Percentiles rank a stretch among this genome's conserved stretches.
phyloP scores from a whole-genome alignment of 257 asterid species.

The Fraxinus cuspidata region DNA sequence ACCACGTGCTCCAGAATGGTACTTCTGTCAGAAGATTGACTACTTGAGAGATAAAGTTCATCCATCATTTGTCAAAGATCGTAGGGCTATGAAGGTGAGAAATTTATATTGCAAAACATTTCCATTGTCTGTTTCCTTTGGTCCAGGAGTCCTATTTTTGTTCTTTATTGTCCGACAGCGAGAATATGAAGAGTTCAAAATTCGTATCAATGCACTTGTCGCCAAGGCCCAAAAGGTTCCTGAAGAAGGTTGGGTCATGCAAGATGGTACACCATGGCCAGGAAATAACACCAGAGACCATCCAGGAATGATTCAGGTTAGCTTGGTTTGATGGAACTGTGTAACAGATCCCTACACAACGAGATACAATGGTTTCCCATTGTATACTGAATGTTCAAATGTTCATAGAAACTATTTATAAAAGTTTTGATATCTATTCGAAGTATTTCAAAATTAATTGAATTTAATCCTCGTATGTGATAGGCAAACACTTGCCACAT shows the following conservation, averaged over 20 bases:
- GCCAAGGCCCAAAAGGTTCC: conserved; percentile 91
- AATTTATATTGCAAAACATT: conserved; percentile 9
- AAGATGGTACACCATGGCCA: conserved; percentile 99
- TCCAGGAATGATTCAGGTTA: conserved; percentile 99
- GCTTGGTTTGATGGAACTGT: conserved; percentile 17
- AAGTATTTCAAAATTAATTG: background rate
- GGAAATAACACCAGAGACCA: conserved; percentile 96
- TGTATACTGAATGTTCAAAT: background rate
- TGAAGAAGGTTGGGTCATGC: conserved; percentile 98
- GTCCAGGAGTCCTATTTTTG: conserved; percentile 29
- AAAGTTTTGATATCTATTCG: background rate
- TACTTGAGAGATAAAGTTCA: conserved; percentile 90
- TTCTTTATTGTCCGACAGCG: conserved; percentile 52
- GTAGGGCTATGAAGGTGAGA: conserved; percentile 95
- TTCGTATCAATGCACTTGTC: conserved; percentile 79
- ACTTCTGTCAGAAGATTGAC: conserved; percentile 83
- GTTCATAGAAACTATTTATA: background rate
- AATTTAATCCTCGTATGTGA: background rate
- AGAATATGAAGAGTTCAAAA: conserved; percentile 94
- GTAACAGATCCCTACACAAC: background rate
- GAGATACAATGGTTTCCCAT: background rate
- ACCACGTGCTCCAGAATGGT: conserved; percentile 99
- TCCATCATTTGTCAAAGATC: conserved; percentile 89
- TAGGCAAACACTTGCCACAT: background rate
- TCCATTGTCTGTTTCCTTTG: conserved; percentile 20